phyloP scores from a whole-genome alignment of 208 protist species.

The Crithidia brevicula region DNA sequence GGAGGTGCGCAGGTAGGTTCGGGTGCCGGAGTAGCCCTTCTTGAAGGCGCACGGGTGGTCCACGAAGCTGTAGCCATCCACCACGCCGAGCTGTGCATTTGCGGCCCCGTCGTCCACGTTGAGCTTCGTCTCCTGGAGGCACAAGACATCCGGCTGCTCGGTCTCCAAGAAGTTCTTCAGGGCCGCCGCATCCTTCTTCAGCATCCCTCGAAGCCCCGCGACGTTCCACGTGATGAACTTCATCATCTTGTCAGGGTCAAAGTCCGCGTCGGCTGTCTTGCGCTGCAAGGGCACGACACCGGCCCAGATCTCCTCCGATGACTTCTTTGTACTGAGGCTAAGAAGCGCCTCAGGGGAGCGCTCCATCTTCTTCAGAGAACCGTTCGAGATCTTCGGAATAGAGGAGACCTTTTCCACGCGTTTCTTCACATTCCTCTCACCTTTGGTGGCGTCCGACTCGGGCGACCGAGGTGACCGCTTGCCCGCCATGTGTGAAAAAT shows the following conservation, averaged over 20 bases:
- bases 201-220: constrained; percentile 87
- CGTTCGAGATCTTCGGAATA: constrained; percentile 39
- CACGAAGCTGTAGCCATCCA: constrained; percentile 77
- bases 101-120: constrained; percentile 56
- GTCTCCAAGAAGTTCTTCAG: constrained; percentile 53
- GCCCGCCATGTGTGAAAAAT: too few relatives aligned
- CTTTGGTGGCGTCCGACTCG: too few relatives aligned
- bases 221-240: constrained; percentile 95
- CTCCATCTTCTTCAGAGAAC: constrained; percentile 23
- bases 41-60: constrained; percentile 79
- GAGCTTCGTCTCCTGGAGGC: constrained; percentile 95
- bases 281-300: constrained; percentile 69
- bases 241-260: constrained; percentile 59
- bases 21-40: constrained; percentile 91
- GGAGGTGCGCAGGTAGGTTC: constrained; percentile 65
- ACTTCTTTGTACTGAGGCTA: constrained; percentile 50
- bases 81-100: constrained; percentile 57
- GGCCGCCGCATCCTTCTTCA: constrained; percentile 66
- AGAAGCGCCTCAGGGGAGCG: constrained; percentile 41
- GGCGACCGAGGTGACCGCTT: constrained; percentile 1
- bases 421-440: neutral
- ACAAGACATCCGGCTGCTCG: constrained; percentile 87
- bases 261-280: constrained; percentile 51
- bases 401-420: neutral
- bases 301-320: constrained; percentile 63